Evolutionary conservation across 2,329 filamentous ascomycete species (phyloP).

Genomic region (Colletotrichum sojae): DNA sequence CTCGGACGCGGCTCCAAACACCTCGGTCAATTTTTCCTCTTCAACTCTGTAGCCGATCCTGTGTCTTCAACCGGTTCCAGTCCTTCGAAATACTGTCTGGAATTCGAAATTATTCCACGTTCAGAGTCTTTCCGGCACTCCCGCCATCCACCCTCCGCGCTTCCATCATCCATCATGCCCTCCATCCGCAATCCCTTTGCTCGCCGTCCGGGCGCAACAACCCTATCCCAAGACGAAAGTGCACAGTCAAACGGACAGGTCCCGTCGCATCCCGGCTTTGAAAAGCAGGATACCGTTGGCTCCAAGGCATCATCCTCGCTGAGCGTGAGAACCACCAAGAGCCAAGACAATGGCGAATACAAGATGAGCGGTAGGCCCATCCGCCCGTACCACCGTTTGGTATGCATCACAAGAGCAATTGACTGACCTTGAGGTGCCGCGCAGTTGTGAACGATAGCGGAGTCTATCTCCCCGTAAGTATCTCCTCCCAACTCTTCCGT

Average conservation of each 20-base stretch:
- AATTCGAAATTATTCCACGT: background rate
- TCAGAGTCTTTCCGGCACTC: background rate
- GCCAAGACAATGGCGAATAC: constrained; percentile 79
- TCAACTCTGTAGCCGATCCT: background rate
- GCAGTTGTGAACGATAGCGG: constrained; percentile 96
- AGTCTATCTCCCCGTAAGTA: constrained; percentile 88
- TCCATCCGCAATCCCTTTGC: constrained; percentile 79
- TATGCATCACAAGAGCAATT: constrained; percentile 44
- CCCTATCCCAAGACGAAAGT: constrained; percentile 67
- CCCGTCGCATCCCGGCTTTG: constrained; percentile 66
- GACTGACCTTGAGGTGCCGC: constrained; percentile 43
- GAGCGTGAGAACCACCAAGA: constrained; percentile 72
- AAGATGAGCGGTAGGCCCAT: constrained; percentile 80
- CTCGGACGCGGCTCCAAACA: constrained; percentile 23
- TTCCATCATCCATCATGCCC: constrained; percentile 67
- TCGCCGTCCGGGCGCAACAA: constrained; percentile 66
- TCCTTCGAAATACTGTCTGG: background rate
- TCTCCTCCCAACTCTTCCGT: constrained; percentile 26
- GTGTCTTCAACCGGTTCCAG: background rate
- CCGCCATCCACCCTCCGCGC: constrained; percentile 5
- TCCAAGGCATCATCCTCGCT: constrained; percentile 74
- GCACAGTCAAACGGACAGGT: constrained; percentile 59
- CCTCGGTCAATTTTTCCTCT: constrained; percentile 5
- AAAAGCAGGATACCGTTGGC: constrained; percentile 73
- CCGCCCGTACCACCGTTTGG: constrained; percentile 31